Evolutionary conservation across 1,139 yeast genomes (phyloP).

Genomic region (Hyphopichia khmerensis): DNA sequence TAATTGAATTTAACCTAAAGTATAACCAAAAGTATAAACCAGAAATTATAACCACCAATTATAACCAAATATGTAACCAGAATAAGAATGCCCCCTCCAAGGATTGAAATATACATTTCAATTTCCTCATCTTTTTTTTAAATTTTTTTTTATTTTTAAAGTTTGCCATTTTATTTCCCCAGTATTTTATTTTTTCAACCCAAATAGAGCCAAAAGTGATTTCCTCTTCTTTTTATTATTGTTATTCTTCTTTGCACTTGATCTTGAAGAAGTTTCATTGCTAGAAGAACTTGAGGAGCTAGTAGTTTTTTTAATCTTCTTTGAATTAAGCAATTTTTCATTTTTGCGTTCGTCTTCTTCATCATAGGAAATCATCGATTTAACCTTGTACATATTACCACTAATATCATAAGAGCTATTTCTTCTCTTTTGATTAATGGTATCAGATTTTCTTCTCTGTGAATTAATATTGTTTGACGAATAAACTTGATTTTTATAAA

Average conservation of each 20-base stretch:
- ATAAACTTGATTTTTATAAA: not conserved
- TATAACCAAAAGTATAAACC: no score
- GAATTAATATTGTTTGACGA: not conserved
- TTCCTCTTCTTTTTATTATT: slow-evolving; percentile 1
- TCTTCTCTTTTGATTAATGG: not conserved
- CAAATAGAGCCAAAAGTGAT: not conserved
- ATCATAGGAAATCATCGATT: slow-evolving; percentile 34
- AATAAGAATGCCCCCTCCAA: no score
- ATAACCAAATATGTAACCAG: no score
- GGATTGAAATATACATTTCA: no score
- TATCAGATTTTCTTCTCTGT: not conserved
- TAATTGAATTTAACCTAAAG: no score
- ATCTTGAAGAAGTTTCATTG: not conserved
- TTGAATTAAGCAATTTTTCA: slow-evolving; percentile 14
- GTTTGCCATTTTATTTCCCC: no score
- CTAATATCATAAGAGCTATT: slow-evolving; percentile 3
- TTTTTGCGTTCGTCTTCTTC: slow-evolving; percentile 28
- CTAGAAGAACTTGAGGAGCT: not conserved
- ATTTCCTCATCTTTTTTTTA: not conserved
- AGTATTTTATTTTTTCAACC: slow-evolving; percentile 1
- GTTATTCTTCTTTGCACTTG: not conserved
- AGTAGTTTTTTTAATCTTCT: slow-evolving; percentile 1
- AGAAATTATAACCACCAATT: no score
- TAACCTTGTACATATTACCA: slow-evolving; percentile 39
- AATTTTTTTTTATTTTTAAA: not conserved